phyloP scores from a whole-genome alignment of 2,329 filamentous ascomycete genomes.

The Trichocomaceae sp. region DNA sequence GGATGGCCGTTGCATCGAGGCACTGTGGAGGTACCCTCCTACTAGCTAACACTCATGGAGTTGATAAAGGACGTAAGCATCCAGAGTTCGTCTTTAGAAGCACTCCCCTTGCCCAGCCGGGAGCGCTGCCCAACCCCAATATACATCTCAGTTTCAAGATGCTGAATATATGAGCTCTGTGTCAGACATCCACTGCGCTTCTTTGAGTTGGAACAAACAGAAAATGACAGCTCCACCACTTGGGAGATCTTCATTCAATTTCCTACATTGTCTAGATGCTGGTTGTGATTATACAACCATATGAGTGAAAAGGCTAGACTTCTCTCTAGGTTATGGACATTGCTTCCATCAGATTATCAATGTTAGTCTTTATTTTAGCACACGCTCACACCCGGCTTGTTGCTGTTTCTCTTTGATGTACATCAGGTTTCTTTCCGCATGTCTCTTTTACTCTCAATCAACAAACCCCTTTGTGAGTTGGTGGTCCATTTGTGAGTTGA shows the following conservation, averaged over 20 bases:
- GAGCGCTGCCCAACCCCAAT: not conserved
- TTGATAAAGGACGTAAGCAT: not conserved
- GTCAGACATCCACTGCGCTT: not conserved
- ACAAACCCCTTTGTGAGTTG: not conserved
- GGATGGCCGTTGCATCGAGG: not conserved
- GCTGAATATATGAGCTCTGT: not conserved
- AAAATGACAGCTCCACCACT: constrained; percentile 8
- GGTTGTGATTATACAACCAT: not conserved
- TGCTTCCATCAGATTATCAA: not conserved
- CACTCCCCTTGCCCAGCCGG: not conserved
- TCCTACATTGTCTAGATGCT: not conserved
- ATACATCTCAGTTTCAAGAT: not conserved
- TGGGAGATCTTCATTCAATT: not conserved
- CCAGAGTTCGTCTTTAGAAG: not conserved
- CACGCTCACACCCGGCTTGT: not conserved
- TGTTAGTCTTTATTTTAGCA: not conserved
- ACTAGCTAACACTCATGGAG: not conserved
- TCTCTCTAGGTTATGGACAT: not conserved
- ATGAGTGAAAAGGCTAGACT: not conserved
- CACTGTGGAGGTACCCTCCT: not conserved
- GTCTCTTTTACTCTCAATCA: not conserved
- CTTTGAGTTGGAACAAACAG: constrained; percentile 6
- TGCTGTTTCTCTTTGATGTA: not conserved
- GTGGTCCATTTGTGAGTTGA: not conserved
- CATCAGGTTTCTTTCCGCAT: not conserved